Evolutionary conservation across 768 basidiomycete species (phyloP).

Genomic region (Pleurotus citrinopileatus): DNA sequence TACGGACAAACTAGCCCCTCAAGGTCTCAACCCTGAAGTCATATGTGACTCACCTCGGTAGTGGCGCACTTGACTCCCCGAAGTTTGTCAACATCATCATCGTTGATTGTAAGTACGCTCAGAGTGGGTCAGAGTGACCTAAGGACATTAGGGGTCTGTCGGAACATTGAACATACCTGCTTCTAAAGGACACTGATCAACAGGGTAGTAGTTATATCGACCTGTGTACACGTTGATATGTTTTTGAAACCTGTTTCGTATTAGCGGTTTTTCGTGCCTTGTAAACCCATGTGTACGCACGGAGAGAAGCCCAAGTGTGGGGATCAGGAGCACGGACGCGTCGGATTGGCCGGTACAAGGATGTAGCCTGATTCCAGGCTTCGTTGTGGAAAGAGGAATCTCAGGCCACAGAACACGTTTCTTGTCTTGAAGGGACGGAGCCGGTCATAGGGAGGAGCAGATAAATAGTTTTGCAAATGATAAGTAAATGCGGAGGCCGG

Average conservation of each 20-base stretch:
- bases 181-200: no score
- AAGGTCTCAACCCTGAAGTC: background rate
- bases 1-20: conserved; percentile 1
- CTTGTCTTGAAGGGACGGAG: background rate
- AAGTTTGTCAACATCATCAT: no score
- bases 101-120: no score
- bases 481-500: no score
- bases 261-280: background rate
- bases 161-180: no score
- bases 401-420: background rate
- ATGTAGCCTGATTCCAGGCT: conserved; percentile 2
- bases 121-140: no score
- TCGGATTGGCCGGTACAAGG: conserved; percentile 5
- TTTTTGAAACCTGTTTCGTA: background rate
- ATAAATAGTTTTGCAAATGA: no score
- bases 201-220: no score
- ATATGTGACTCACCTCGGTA: conserved; percentile 6
- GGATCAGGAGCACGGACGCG: background rate
- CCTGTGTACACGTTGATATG: background rate
- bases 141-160: no score
- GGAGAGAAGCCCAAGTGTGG: conserved; percentile 10
- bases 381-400: background rate
- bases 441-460: no score
- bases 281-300: conserved; percentile 1
- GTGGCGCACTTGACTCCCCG: background rate